A percentile compares a stretch with the other conserved stretches of the same genome.
phyloP scores from a whole-genome alignment of 148 eudicot genomes.

The Cornus suecica region DNA sequence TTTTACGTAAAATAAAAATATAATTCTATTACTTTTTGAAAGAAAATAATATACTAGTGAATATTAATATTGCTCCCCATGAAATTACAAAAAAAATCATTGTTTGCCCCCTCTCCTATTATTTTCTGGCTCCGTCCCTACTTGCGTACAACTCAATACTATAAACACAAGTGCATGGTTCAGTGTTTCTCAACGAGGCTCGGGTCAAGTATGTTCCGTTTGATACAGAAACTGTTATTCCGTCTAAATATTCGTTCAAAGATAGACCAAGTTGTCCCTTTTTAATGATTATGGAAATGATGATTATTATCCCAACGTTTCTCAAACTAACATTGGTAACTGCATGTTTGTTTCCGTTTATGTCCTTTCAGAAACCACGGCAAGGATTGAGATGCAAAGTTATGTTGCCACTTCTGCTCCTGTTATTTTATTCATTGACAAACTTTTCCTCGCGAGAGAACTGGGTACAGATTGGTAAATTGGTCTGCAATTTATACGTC shows the following conservation, averaged over 20 bases:
- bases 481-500: background rate
- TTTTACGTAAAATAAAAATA: too few relatives aligned
- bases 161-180: background rate
- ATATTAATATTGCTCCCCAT: too few relatives aligned
- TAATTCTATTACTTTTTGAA: too few relatives aligned
- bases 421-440: slow-evolving; percentile 59
- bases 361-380: slow-evolving; percentile 59
- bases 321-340: background rate
- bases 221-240: too few relatives aligned
- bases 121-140: too few relatives aligned
- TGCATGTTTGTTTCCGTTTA: background rate
- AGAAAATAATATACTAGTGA: too few relatives aligned
- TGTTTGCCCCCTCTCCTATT: too few relatives aligned
- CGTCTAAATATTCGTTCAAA: background rate
- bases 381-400: slow-evolving; percentile 69
- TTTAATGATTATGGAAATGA: background rate
- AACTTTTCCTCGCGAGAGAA: slow-evolving; percentile 57
- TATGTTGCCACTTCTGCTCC: slow-evolving; percentile 54
- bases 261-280: background rate
- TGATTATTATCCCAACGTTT: background rate
- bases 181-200: background rate
- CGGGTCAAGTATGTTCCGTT: background rate
- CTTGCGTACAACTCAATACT: background rate
- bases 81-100: too few relatives aligned
- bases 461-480: slow-evolving; percentile 83